phyloP scores from a whole-genome alignment of 2,329 filamentous ascomycete genomes.

The Fusarium circinatum region DNA sequence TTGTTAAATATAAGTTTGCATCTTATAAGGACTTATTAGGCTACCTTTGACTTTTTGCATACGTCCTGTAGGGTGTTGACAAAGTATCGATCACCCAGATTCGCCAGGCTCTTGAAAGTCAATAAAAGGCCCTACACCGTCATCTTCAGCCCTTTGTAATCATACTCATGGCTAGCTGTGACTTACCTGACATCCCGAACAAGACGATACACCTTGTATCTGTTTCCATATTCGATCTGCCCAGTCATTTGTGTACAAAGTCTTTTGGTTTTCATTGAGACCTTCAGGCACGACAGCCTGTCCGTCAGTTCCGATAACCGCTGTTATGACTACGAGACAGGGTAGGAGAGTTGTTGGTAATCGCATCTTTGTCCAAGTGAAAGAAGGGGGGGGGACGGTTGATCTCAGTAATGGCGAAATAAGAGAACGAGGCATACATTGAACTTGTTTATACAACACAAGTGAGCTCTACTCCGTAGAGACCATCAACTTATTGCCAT shows the following conservation, averaged over 20 bases:
- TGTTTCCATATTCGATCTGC: slow-evolving; percentile 32
- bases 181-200: slow-evolving; percentile 39
- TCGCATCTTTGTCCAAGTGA: slow-evolving; percentile 8
- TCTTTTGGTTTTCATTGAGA: slow-evolving; percentile 16
- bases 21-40: not conserved
- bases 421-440: not conserved
- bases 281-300: slow-evolving; percentile 4
- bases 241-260: slow-evolving; percentile 20
- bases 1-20: not conserved
- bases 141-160: not conserved
- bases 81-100: slow-evolving; percentile 55
- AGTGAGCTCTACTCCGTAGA: not conserved
- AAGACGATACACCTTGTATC: slow-evolving; percentile 29
- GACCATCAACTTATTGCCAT: not conserved
- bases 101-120: slow-evolving; percentile 55
- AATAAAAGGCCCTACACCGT: slow-evolving; percentile 47
- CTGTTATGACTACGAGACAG: slow-evolving; percentile 18
- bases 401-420: not conserved
- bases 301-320: slow-evolving; percentile 10
- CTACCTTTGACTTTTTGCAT: slow-evolving; percentile 49
- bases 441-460: not conserved
- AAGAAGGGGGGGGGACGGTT: not conserved
- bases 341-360: slow-evolving; percentile 5
- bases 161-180: not conserved
- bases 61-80: slow-evolving; percentile 46